Evolutionary conservation across 2,329 filamentous ascomycete species (phyloP).

Genomic region (Calonectria ilicicola): DNA sequence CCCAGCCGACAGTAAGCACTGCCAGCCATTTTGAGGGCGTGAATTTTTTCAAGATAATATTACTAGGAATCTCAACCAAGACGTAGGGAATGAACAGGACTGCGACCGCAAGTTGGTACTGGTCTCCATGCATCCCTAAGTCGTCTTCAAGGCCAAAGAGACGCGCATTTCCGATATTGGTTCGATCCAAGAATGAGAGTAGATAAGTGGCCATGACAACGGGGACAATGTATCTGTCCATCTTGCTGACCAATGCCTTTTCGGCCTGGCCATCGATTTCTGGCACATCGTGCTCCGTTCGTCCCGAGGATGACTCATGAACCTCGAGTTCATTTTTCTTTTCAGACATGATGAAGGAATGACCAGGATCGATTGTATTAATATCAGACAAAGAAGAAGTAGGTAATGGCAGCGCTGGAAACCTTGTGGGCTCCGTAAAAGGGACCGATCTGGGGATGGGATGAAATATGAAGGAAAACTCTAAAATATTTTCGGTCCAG

Average conservation of each 20-base stretch:
- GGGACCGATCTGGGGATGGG: background rate
- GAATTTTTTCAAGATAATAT: constrained; percentile 65
- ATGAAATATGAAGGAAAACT: constrained; percentile 3
- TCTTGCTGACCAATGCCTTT: constrained; percentile 7
- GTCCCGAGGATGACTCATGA: background rate
- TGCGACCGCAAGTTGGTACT: constrained; percentile 73
- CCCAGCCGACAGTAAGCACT: constrained; percentile 65
- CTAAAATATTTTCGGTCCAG: background rate
- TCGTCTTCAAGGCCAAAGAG: constrained; percentile 59
- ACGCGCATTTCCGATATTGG: constrained; percentile 60
- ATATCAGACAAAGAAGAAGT: background rate
- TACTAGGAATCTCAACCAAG: constrained; percentile 67
- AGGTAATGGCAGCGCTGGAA: background rate
- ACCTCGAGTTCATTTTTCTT: background rate
- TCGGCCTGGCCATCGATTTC: constrained; percentile 8
- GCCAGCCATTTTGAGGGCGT: constrained; percentile 66
- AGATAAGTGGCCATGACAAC: constrained; percentile 17
- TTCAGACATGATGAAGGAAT: background rate
- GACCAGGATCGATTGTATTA: background rate
- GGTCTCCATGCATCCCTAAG: constrained; percentile 67
- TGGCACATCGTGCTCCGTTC: background rate
- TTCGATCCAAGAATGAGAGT: constrained; percentile 46
- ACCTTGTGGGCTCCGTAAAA: background rate
- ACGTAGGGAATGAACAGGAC: constrained; percentile 71
- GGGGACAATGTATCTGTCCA: constrained; percentile 17